Percentiles rank a stretch among this genome's conserved stretches.
Evolutionary conservation across 257 asterid species (phyloP).

Genomic region (Petunia axillaris): DNA sequence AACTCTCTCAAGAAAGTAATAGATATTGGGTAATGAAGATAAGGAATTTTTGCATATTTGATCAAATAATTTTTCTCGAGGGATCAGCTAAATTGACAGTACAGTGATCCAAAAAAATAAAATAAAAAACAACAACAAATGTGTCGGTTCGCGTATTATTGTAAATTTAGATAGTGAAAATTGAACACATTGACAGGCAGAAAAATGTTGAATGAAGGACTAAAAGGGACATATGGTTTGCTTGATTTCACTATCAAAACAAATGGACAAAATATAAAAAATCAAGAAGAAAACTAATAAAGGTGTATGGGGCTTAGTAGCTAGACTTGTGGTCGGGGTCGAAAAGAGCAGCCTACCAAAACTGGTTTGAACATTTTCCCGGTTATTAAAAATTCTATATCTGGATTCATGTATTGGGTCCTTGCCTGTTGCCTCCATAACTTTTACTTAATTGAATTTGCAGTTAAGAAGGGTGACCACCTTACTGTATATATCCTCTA

Average conservation of each 20-base stretch:
- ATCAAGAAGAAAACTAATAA: conserved; percentile 8
- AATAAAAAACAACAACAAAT: not conserved
- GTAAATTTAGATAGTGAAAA: not conserved
- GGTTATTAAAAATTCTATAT: not conserved
- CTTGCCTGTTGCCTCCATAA: not conserved
- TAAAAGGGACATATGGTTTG: conserved; percentile 19
- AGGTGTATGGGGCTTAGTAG: conserved; percentile 5
- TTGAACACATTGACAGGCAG: not conserved
- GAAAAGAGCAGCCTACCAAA: conserved; percentile 4
- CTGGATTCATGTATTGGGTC: conserved; percentile 2
- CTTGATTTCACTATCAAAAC: conserved; percentile 5
- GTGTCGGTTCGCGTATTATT: not conserved
- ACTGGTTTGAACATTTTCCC: not conserved
- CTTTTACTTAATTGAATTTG: too few relatives aligned
- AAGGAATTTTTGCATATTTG: not conserved
- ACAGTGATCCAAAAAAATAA: not conserved
- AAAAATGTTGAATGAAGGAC: not conserved
- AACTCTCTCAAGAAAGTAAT: not conserved
- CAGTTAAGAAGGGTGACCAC: too few relatives aligned
- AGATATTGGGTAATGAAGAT: not conserved
- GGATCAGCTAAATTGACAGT: not conserved
- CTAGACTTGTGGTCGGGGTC: not conserved
- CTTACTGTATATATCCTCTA: too few relatives aligned
- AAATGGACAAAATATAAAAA: conserved; percentile 20
- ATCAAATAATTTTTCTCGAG: not conserved